A percentile compares a stretch with the other conserved stretches of the same genome.
Evolutionary conservation across 768 basidiomycete genomes (phyloP).

Genomic region (Hericium alpestre): DNA sequence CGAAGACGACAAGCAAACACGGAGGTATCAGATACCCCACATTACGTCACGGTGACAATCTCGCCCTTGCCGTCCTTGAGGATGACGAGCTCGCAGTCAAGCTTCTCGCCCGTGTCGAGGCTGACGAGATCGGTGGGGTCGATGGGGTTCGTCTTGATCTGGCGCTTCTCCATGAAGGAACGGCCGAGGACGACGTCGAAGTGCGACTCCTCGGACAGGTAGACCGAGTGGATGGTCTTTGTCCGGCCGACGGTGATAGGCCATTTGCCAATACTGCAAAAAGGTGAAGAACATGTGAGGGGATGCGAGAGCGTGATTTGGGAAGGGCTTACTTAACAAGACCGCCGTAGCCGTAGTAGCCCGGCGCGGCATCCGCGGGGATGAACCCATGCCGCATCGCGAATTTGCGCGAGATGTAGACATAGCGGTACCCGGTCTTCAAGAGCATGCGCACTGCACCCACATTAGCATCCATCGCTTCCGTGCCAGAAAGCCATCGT

Average conservation of each 20-base stretch:
- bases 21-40: too few species aligned
- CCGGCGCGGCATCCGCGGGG: constrained; percentile 76
- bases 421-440: constrained; percentile 83
- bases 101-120: constrained; percentile 83
- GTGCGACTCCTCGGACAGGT: constrained; percentile 88
- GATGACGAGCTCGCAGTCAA: constrained; percentile 87
- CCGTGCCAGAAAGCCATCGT: neutral
- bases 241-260: constrained; percentile 58
- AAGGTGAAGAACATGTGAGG: neutral
- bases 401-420: constrained; percentile 93
- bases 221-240: constrained; percentile 46
- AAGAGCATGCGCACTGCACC: constrained; percentile 80
- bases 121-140: constrained; percentile 89
- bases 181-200: constrained; percentile 93
- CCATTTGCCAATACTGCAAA: constrained; percentile 59
- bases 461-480: neutral
- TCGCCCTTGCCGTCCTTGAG: constrained; percentile 86
- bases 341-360: constrained; percentile 89
- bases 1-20: too few species aligned
- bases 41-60: constrained; percentile 36
- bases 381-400: constrained; percentile 83
- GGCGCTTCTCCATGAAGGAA: constrained; percentile 67
- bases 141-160: constrained; percentile 68
- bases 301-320: constrained; percentile 2
- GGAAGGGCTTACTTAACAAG: constrained; percentile 42